A percentile compares a stretch with the other conserved stretches of the same genome.
Evolutionary conservation across 257 asterid species (phyloP).

Genomic region (Catharanthus roseus): DNA sequence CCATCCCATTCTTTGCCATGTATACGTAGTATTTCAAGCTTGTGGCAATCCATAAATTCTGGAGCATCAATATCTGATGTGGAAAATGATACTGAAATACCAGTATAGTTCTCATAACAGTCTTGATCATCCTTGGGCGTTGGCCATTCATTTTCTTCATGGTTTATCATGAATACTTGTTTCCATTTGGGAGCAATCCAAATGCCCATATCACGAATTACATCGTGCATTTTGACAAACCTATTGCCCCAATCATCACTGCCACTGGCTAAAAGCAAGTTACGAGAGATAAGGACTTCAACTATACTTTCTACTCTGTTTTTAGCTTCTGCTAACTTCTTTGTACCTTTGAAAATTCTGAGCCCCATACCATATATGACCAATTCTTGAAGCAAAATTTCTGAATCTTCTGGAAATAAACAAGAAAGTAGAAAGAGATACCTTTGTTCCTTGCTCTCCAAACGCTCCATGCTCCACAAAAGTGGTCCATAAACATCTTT

Average conservation of each 20-base stretch:
- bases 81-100: too few relatives aligned
- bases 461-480: constrained; percentile 15
- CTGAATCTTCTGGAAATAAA: constrained; percentile 21
- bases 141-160: background rate
- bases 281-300: too few relatives aligned
- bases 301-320: too few relatives aligned
- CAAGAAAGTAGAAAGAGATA: constrained; percentile 23
- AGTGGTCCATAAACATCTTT: constrained; percentile 14
- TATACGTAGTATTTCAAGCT: too few relatives aligned
- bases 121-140: constrained; percentile 8
- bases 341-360: too few relatives aligned
- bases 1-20: too few relatives aligned
- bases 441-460: constrained; percentile 15
- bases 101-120: too few relatives aligned
- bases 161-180: background rate
- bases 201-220: constrained; percentile 17
- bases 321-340: too few relatives aligned
- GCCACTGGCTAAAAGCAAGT: constrained; percentile 5
- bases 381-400: constrained; percentile 17
- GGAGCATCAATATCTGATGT: too few relatives aligned
- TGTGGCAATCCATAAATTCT: too few relatives aligned
- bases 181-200: background rate
- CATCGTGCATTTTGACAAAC: background rate
- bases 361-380: constrained; percentile 14
- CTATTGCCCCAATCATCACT: background rate